These are phyloP conservation scores for Artemisia annua DNA, from an alignment of 129 eudicot genomes.

Conservation along the genomic window DNA sequence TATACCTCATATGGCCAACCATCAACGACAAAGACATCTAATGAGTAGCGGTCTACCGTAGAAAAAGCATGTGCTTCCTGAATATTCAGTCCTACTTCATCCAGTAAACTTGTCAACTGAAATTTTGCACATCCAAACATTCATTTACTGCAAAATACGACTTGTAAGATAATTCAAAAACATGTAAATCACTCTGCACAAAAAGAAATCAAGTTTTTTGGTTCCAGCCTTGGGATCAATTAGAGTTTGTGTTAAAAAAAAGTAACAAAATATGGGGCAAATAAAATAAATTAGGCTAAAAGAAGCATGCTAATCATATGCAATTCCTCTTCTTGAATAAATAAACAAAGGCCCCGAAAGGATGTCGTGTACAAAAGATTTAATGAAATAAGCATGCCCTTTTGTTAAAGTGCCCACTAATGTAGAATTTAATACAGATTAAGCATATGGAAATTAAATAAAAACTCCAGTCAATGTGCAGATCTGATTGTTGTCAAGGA, in stretches of 20 bases:
- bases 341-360: no score
- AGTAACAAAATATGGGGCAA: background rate
- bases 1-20: conserved; percentile 95
- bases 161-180: background rate
- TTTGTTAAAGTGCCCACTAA: background rate
- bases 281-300: background rate
- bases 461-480: background rate
- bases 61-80: conserved; percentile 99
- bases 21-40: conserved; percentile 96
- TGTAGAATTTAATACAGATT: background rate
- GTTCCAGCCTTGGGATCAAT: background rate
- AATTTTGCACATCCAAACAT: conserved; percentile 20
- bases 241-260: background rate
- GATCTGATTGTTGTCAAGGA: background rate
- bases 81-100: conserved; percentile 91
- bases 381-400: no score
- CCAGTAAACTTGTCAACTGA: conserved; percentile 91
- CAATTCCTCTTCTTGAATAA: no score
- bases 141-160: conserved; percentile 6
- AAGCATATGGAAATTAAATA: background rate
- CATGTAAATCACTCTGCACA: background rate
- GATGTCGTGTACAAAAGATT: no score
- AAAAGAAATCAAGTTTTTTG: no score
- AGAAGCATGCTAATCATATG: no score
- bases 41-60: conserved; percentile 86